Evolutionary conservation across 106 monocot genomes (phyloP), one percentile per base, ranked within the genome.

Genomic region (Acanthochlamys bracteata): DNA sequence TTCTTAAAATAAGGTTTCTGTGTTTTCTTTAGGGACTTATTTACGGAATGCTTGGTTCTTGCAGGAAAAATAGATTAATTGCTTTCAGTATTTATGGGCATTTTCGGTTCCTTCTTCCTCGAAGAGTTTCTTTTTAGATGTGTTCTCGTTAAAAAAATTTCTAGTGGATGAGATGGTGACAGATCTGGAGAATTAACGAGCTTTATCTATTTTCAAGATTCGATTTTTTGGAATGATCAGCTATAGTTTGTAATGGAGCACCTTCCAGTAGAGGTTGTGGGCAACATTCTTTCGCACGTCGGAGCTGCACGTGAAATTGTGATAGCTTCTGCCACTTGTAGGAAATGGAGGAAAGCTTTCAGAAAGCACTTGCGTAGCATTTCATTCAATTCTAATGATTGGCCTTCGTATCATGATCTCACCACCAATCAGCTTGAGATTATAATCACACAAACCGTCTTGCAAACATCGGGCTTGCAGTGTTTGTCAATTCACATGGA

Each of bases 371-470:
- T 98, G 26, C 85, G 72, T 42, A 78, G 78, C 24, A 83, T 98
- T 19, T 77, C 79, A 54, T 98, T 98, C 60, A 64, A 67, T 42
- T 85, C 88, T 11, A 68, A 75, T 61, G 85, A 88, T 74, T 98
- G 80, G 66, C 81, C 88, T 70, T 46, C 41, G 46, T 88, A 80
- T 63, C 80, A 72, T 11, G 92, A 88, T 55, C 57, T 92, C 27
- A 67, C 76, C 3, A 81, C 85, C 10, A 79, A 83, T 11, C 77
- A 75, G 47, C 70, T 98, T 66, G 98, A 98, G 74, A 92, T 98
- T 25, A 73, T 98, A 62, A 98, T 98, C 24, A 98, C 98, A 3
- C 84, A 98, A 60, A 88, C 92, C 41, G 86, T 98, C 76, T 92
- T 98, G 67, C 98, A 98, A 53, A 92, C 85, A 2, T 71, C 76